A percentile compares a stretch with the other conserved stretches of the same genome.
Evolutionary conservation across 345 rosid species (phyloP).

Genomic region (Ricinus communis): DNA sequence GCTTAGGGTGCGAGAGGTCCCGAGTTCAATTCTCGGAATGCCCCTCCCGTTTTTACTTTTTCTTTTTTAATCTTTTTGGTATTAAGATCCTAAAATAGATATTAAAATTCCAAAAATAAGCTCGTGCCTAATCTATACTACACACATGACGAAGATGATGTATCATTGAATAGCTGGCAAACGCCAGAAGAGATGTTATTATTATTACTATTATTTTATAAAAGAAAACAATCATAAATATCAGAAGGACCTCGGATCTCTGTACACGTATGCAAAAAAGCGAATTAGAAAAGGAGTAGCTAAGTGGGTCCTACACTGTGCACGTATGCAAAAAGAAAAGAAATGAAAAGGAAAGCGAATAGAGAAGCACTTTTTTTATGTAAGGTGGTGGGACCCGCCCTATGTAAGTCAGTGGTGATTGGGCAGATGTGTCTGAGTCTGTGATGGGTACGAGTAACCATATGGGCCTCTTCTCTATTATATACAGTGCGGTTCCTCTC

Average conservation of each 20-base stretch:
- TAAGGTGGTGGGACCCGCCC: no score
- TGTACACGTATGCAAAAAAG: not conserved
- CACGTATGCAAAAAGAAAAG: not conserved
- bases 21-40: conserved; percentile 80
- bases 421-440: not conserved
- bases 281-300: not conserved
- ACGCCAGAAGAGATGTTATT: not conserved
- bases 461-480: no score
- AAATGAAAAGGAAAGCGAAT: no score
- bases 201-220: no score
- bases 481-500: no score
- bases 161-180: not conserved
- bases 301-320: not conserved
- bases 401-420: not conserved
- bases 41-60: conserved; percentile 26
- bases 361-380: not conserved
- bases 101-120: no score
- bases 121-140: no score
- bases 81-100: no score
- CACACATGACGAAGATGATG: no score
- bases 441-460: no score
- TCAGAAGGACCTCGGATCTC: not conserved
- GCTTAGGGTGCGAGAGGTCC: conserved; percentile 89
- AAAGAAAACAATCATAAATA: no score
- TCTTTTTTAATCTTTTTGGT: no score